phyloP scores from a whole-genome alignment of 1,284 basidiomycete species.

The Schizophyllum commune region DNA sequence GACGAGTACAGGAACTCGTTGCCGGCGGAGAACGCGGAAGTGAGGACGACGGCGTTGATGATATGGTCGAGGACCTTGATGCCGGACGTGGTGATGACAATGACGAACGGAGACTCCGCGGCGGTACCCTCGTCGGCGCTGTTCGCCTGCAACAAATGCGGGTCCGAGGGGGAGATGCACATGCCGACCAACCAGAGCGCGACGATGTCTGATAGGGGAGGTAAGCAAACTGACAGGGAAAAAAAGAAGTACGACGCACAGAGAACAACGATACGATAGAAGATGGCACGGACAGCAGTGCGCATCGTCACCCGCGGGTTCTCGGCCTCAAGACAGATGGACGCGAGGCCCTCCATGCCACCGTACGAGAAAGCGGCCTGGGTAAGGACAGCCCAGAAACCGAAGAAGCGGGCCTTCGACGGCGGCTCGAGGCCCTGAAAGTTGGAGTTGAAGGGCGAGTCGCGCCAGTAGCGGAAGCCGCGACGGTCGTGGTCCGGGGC shows the following conservation, averaged over 20 bases:
- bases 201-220: constrained; percentile 38
- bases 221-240: not conserved
- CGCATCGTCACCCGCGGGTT: constrained; percentile 24
- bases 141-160: constrained; percentile 24
- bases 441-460: constrained; percentile 15
- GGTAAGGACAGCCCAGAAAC: constrained; percentile 17
- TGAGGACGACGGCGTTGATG: constrained; percentile 54
- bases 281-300: constrained; percentile 37
- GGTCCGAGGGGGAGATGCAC: constrained; percentile 30
- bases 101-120: constrained; percentile 57
- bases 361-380: constrained; percentile 18
- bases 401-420: constrained; percentile 18
- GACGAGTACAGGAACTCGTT: constrained; percentile 50
- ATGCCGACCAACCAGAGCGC: constrained; percentile 37
- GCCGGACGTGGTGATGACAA: constrained; percentile 31
- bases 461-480: constrained; percentile 19
- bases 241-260: constrained; percentile 6
- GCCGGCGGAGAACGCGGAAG: constrained; percentile 52
- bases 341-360: constrained; percentile 28
- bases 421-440: constrained; percentile 15
- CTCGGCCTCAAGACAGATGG: constrained; percentile 30
- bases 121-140: constrained; percentile 12
- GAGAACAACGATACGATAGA: constrained; percentile 36
- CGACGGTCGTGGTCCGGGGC: constrained; percentile 17
- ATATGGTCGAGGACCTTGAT: constrained; percentile 19